phyloP scores from a whole-genome alignment of 2,329 filamentous ascomycete species.

The Phyllosticta citrichinensis region DNA sequence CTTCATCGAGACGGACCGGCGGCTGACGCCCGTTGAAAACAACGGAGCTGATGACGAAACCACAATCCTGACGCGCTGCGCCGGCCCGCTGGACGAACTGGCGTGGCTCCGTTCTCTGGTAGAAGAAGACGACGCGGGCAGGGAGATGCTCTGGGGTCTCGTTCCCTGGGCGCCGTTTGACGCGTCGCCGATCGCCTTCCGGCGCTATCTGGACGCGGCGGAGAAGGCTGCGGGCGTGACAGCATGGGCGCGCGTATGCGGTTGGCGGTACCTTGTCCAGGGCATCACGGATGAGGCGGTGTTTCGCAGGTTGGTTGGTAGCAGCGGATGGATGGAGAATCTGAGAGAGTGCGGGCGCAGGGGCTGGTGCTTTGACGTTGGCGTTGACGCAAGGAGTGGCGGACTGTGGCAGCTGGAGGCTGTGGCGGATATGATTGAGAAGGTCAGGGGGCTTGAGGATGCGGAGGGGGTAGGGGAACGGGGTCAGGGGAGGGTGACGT shows the following conservation, averaged over 20 bases:
- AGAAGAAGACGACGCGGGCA: constrained; percentile 32
- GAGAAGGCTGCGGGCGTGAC: constrained; percentile 49
- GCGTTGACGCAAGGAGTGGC: constrained; percentile 68
- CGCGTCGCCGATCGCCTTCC: constrained; percentile 49
- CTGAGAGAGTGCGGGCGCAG: constrained; percentile 59
- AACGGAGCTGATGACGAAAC: background rate
- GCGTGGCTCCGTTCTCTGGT: constrained; percentile 38
- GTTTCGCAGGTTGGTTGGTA: constrained; percentile 32
- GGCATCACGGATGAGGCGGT: constrained; percentile 25
- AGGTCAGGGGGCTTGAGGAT: constrained; percentile 28
- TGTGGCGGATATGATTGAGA: constrained; percentile 26
- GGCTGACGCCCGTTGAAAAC: background rate
- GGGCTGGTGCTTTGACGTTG: constrained; percentile 68
- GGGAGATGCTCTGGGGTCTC: constrained; percentile 52
- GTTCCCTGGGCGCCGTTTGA: constrained; percentile 82
- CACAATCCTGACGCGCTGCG: constrained; percentile 21
- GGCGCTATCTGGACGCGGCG: constrained; percentile 54
- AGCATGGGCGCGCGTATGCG: constrained; percentile 59
- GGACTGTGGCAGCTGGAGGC: constrained; percentile 51
- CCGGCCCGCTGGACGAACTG: constrained; percentile 46
- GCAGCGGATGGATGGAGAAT: constrained; percentile 49
- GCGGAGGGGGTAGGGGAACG: constrained; percentile 41
- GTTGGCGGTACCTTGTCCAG: constrained; percentile 76
- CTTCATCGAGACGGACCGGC: constrained; percentile 54
- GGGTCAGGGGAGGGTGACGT: constrained; percentile 46